These are phyloP conservation scores for Sordariomycetes sp. DNA, from an alignment of 2,329 filamentous ascomycete genomes.

Conservation along the genomic window DNA sequence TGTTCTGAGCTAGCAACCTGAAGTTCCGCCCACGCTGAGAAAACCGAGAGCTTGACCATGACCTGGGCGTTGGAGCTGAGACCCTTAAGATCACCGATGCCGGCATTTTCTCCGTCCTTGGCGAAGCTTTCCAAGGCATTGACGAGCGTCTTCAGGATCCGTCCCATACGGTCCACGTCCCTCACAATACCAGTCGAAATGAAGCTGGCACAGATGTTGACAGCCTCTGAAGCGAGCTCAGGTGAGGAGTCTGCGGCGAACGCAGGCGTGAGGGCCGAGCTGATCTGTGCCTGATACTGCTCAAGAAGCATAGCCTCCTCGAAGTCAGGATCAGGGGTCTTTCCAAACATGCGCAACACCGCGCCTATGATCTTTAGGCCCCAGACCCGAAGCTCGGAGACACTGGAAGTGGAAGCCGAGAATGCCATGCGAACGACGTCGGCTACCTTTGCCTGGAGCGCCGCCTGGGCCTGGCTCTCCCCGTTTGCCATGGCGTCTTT, in stretches of 20 bases:
- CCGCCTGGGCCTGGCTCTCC: conserved; percentile 67
- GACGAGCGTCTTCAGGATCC: conserved; percentile 89
- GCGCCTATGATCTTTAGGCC: conserved; percentile 91
- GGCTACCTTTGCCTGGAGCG: conserved; percentile 73
- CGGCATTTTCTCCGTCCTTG: conserved; percentile 66
- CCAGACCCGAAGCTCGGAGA: conserved; percentile 81
- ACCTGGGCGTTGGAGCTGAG: conserved; percentile 93
- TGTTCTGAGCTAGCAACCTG: conserved; percentile 94
- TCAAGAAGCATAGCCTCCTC: conserved; percentile 93
- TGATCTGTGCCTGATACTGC: conserved; percentile 97
- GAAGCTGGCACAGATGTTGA: conserved; percentile 97
- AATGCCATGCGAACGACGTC: conserved; percentile 97
- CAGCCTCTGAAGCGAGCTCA: conserved; percentile 88
- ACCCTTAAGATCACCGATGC: conserved; percentile 87
- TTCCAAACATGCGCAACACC: conserved; percentile 91
- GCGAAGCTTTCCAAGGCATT: conserved; percentile 89
- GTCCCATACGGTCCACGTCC: conserved; percentile 96
- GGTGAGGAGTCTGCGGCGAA: conserved; percentile 95
- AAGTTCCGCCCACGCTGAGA: conserved; percentile 93
- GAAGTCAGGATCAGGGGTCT: conserved; percentile 92
- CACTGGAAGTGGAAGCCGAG: conserved; percentile 88
- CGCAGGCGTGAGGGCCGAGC: conserved; percentile 88
- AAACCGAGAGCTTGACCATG: conserved; percentile 97
- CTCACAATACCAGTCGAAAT: conserved; percentile 96
- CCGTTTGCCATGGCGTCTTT: conserved; percentile 73